Evolutionary conservation across 257 asterid genomes (phyloP).

Genomic region (Nemophila menziesii): DNA sequence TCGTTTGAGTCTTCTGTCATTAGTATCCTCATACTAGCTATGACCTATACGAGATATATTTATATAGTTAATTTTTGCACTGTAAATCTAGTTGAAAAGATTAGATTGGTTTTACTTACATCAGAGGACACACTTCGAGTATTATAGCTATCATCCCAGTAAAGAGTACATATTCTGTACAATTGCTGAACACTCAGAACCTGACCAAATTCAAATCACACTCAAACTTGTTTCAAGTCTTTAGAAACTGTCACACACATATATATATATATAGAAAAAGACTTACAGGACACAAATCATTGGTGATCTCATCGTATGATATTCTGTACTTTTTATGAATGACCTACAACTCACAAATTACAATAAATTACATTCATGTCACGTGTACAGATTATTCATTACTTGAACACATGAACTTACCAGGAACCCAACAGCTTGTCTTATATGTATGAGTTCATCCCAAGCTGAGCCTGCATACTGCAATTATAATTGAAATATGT

Average conservation of each 20-base stretch:
- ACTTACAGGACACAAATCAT: conserved; percentile 97
- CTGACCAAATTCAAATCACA: conserved; percentile 29
- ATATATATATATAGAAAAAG: conserved; percentile 11
- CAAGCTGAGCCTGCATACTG: conserved; percentile 97
- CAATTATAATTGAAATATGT: conserved; percentile 10
- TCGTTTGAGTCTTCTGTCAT: conserved; percentile 92
- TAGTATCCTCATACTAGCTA: conserved; percentile 85
- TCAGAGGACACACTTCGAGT: conserved; percentile 86
- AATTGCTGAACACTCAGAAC: conserved; percentile 93
- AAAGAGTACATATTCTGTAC: conserved; percentile 88
- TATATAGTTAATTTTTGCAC: background rate
- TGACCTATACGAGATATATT: conserved; percentile 42
- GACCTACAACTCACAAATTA: conserved; percentile 40
- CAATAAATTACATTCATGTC: background rate
- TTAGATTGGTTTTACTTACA: conserved; percentile 31
- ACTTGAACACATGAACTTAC: conserved; percentile 30
- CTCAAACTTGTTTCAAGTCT: background rate
- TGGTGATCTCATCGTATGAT: conserved; percentile 87
- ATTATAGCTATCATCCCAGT: conserved; percentile 90
- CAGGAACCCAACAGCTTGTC: conserved; percentile 99
- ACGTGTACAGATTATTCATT: background rate
- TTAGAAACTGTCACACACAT: no score
- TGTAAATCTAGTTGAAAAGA: background rate
- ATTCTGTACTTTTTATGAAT: conserved; percentile 94
- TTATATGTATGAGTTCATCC: conserved; percentile 96